phyloP scores from a whole-genome alignment of 2,329 filamentous ascomycete species.

The Fusarium sp. region DNA sequence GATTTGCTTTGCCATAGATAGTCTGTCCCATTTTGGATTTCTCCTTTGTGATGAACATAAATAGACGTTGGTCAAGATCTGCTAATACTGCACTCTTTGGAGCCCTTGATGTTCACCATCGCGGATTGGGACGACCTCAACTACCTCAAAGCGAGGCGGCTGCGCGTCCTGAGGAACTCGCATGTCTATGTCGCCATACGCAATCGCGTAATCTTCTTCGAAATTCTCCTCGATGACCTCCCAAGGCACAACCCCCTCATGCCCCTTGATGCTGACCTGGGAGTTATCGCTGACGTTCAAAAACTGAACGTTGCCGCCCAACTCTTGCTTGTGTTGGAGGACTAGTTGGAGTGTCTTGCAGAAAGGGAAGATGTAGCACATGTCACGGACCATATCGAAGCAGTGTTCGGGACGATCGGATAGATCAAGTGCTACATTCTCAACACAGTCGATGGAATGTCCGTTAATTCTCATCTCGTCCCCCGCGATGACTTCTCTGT shows the following conservation, averaged over 20 bases:
- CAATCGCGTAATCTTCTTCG: not conserved
- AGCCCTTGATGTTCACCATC: not conserved
- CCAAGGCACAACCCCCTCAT: not conserved
- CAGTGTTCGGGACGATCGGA: not conserved
- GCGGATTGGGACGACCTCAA: conserved; percentile 1
- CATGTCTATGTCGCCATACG: not conserved
- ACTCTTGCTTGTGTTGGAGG: not conserved
- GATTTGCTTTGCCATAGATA: not conserved
- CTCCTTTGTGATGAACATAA: not conserved
- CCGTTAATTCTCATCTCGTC: not conserved
- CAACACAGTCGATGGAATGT: not conserved
- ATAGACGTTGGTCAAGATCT: not conserved
- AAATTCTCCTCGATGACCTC: not conserved
- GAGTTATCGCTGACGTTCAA: not conserved
- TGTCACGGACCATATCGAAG: not conserved
- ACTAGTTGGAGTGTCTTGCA: not conserved
- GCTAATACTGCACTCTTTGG: not conserved
- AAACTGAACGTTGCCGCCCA: not conserved
- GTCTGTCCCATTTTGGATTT: not conserved
- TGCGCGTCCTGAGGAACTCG: not conserved
- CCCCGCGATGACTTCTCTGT: not conserved
- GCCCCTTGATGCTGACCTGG: not conserved
- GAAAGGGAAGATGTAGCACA: not conserved
- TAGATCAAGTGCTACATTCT: conserved; percentile 2
- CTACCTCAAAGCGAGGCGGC: not conserved